Evolutionary conservation across 2,329 filamentous ascomycete genomes (phyloP).

Genomic region (Daldinia sp.): DNA sequence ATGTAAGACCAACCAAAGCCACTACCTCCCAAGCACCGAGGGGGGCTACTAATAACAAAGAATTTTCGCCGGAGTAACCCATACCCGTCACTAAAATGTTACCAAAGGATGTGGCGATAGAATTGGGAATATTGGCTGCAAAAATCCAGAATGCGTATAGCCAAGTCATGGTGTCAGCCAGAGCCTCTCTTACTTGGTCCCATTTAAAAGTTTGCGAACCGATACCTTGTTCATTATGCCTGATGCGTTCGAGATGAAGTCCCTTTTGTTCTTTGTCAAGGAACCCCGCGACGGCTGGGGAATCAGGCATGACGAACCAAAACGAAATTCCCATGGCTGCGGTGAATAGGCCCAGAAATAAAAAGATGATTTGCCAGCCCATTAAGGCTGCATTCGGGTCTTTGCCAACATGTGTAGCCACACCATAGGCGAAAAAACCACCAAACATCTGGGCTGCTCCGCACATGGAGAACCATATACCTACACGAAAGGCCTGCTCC

Average conservation of each 20-base stretch:
- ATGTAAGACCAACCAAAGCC: slow-evolving; percentile 48
- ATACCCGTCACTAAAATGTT: slow-evolving; percentile 51
- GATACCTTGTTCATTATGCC: slow-evolving; percentile 49
- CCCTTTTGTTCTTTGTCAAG: slow-evolving; percentile 46
- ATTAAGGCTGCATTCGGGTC: slow-evolving; percentile 43
- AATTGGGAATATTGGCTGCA: slow-evolving; percentile 50
- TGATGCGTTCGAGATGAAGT: slow-evolving; percentile 46
- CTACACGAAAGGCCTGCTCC: slow-evolving; percentile 40
- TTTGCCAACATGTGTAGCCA: slow-evolving; percentile 40
- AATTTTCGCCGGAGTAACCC: slow-evolving; percentile 47
- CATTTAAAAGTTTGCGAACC: slow-evolving; percentile 48
- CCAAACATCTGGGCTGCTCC: slow-evolving; percentile 50
- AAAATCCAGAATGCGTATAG: slow-evolving; percentile 49
- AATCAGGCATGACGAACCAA: slow-evolving; percentile 50
- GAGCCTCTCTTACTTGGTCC: slow-evolving; percentile 47
- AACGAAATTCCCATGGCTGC: slow-evolving; percentile 47
- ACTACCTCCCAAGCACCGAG: slow-evolving; percentile 51
- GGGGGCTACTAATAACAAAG: slow-evolving; percentile 49
- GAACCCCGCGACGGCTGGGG: slow-evolving; percentile 46
- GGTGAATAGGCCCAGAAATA: slow-evolving; percentile 46
- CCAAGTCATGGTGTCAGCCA: slow-evolving; percentile 49
- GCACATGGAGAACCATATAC: slow-evolving; percentile 41
- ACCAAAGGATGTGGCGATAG: slow-evolving; percentile 49
- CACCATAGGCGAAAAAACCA: slow-evolving; percentile 49
- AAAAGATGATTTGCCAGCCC: slow-evolving; percentile 51